Base-by-base conservation (phyloP, 768 basidiomycete genomes). In the Amanita fuliginea region DNA sequence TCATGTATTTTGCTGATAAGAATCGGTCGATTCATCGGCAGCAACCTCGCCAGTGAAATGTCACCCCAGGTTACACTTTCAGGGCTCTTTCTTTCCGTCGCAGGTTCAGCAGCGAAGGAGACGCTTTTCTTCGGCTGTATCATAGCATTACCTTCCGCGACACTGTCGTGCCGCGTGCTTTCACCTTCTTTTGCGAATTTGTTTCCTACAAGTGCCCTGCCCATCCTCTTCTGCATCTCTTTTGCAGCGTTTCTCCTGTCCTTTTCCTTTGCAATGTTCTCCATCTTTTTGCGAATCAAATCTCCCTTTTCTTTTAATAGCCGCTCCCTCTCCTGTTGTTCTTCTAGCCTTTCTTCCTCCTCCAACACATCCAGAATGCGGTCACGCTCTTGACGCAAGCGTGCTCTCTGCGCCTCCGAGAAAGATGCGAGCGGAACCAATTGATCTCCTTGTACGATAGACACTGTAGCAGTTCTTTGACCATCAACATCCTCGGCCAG, bases 201-300 rank as follows among this genome's bases (percentile, higher is more conserved):
- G 49, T 72, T 72, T 41, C 63, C 62, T 35, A 88, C 51, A 34
- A 89, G 67, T 0, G 83, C 78, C 55, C 73, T 78, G 2, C 85
- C 86, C 83, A 90, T 86, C 65, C 78, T 85, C 69, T 78, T 83
- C 61, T 86, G 84, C 60, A 86, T 64, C 51, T 81, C 73, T 50
- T 67, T 70, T 1, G 69, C 66, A 18, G 64, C 66, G 52, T 68
- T 67, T 24, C 67, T 47, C 45, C 62, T 66, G 43, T 64, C 69
- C 46, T 65, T 64, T 53, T 72, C 72, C 32, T 58, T 62, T 43
- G 58, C 59, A 13, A 71, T 71, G 4, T 71, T 76, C 53, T 76
- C 69, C 56, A 69, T 76, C 21, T 74, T 70, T 57, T 71, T 74
- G 55, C 68, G 74, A 16, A 77, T 57, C n/a, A 70, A 65, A 35